Evolutionary conservation across 306 rosid species (phyloP).

Genomic region (Casuarina glauca): DNA sequence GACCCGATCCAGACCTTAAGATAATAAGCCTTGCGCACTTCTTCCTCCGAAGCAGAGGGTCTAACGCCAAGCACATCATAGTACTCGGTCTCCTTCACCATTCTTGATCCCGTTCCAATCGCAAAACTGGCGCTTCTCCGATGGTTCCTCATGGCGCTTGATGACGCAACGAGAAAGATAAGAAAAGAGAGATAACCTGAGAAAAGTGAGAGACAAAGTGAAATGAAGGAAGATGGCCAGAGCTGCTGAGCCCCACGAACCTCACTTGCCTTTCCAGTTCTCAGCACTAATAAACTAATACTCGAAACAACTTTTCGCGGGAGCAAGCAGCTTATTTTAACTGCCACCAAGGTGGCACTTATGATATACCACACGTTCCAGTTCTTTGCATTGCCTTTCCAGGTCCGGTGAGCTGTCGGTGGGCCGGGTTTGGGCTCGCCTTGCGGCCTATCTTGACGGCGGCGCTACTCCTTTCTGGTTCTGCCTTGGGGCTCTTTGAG

Average conservation of each 20-base stretch:
- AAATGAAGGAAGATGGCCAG: slow-evolving; percentile 5
- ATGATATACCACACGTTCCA: background rate
- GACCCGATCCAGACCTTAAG: slow-evolving; percentile 52
- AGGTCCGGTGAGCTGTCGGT: slow-evolving; percentile 18
- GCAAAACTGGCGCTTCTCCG: background rate
- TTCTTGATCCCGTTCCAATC: slow-evolving; percentile 6
- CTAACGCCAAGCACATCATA: slow-evolving; percentile 72
- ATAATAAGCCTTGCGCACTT: slow-evolving; percentile 91
- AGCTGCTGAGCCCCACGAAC: slow-evolving; percentile 33
- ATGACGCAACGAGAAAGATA: background rate
- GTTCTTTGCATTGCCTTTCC: slow-evolving; percentile 1
- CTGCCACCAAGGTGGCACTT: slow-evolving; percentile 35
- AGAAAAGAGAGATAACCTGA: background rate
- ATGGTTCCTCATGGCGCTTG: slow-evolving; percentile 2
- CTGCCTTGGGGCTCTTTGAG: background rate
- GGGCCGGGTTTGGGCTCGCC: slow-evolving; percentile 18
- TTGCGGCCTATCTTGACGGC: no score
- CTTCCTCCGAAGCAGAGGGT: slow-evolving; percentile 72
- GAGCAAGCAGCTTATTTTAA: slow-evolving; percentile 55
- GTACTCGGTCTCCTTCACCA: slow-evolving; percentile 85
- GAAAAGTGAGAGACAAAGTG: slow-evolving; percentile 14
- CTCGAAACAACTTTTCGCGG: slow-evolving; percentile 59
- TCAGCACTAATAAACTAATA: slow-evolving; percentile 41
- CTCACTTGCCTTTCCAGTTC: slow-evolving; percentile 62
- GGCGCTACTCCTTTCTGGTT: background rate